Conservation (phyloP, 257 asterid species). For the Fraxinus anomala region DNA sequence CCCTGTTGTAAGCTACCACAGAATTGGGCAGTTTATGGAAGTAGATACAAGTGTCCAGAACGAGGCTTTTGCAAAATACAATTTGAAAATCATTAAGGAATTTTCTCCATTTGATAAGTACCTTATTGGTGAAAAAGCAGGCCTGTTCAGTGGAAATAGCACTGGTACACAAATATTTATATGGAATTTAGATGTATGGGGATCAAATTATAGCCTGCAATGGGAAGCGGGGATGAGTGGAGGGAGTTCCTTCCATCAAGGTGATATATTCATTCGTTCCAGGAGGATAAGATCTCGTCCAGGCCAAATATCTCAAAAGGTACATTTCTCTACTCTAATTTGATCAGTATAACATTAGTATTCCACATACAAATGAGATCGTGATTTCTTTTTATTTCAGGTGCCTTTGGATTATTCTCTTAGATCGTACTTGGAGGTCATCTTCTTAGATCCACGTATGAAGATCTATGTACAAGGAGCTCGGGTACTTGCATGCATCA, state of each 20-base stretch:
- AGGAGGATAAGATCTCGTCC: slow-evolving; percentile 78
- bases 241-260: slow-evolving; percentile 74
- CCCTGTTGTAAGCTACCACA: slow-evolving; percentile 72
- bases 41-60: slow-evolving; percentile 57
- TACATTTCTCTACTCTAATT: slow-evolving; percentile 21
- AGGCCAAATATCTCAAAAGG: slow-evolving; percentile 65
- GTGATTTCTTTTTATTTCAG: slow-evolving; percentile 41
- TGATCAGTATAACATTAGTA: not conserved
- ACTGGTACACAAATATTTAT: slow-evolving; percentile 81
- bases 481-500: slow-evolving; percentile 39
- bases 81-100: slow-evolving; percentile 60
- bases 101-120: slow-evolving; percentile 78
- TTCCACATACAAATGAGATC: slow-evolving; percentile 7
- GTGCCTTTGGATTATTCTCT: slow-evolving; percentile 81
- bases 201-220: slow-evolving; percentile 58
- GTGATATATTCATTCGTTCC: slow-evolving; percentile 62
- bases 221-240: slow-evolving; percentile 63
- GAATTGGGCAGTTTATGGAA: slow-evolving; percentile 66
- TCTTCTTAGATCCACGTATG: slow-evolving; percentile 81
- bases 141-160: slow-evolving; percentile 49
- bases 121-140: slow-evolving; percentile 72
- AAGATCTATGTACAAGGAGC: slow-evolving; percentile 78
- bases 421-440: slow-evolving; percentile 70
- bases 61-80: slow-evolving; percentile 54
- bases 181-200: slow-evolving; percentile 88